Evolutionary conservation across 371 early-diverging fungal species (phyloP), one percentile per base, ranked within the genome.

Genomic region (Apophysomyces elegans): DNA sequence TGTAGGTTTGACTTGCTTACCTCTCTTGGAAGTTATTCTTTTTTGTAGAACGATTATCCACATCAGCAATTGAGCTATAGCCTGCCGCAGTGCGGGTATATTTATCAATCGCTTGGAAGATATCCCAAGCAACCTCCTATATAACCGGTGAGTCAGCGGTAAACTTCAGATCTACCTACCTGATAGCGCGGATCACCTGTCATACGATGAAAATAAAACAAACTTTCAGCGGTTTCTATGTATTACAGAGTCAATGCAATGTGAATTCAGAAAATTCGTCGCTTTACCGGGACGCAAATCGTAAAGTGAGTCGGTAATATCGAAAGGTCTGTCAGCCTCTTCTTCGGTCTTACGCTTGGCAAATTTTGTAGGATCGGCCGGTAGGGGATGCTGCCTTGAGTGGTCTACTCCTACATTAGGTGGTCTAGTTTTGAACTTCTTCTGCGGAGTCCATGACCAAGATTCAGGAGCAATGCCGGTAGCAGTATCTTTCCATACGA

Each of bases 211-310:
- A 88, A 70, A 35, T 86, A 77, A 79, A 92, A 93, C 7, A 94
- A 61, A 61, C 88, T 86, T 71, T 94, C 95, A 26, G 92, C 67
- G 0, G 90, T 88, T 79, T 94, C 94, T 70, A 80, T 26, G 32
- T 26, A 26, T 76, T 35, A 38, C 70, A 43, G 26, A 35, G 12
- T 45, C 8, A 64, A 12, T 1, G 26, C 16, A 8, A 12, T n/a
- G 26, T 36, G 16, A 64, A 13, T 36, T 9, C 9, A 16, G 21
- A 50, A 4, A 47, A 16, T 7, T 6, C 9, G 11, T 13, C 13
- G 12, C 7, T 37, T 64, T 71, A 65, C 89, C 90, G 18, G 89
- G 86, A 5, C 86, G 85, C 13, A 93, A 61, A 36, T 87, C 86
- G 37, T 75, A 76, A 7, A 62, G 37, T 8, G 73, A 43, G 37